phyloP scores from a whole-genome alignment of 768 basidiomycete species.

The Aureoboletus auriporus region DNA sequence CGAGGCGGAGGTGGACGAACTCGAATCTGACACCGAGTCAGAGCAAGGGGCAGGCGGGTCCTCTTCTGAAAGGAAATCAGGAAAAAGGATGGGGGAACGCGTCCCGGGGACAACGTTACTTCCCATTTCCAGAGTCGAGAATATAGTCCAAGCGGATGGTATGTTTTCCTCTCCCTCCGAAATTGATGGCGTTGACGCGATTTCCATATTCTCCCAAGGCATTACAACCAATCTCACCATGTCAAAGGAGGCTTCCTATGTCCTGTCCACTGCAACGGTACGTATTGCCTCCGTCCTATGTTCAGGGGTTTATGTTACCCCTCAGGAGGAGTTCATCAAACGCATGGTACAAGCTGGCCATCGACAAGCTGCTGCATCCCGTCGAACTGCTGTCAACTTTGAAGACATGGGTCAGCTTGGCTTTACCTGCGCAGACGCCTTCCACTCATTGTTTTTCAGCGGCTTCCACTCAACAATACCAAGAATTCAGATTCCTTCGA shows the following conservation, averaged over 20 bases:
- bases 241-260: slow-evolving; percentile 72
- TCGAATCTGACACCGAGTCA: slow-evolving; percentile 31
- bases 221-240: slow-evolving; percentile 59
- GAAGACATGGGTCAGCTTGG: slow-evolving; percentile 65
- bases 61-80: slow-evolving; percentile 23
- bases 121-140: slow-evolving; percentile 65
- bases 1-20: slow-evolving; percentile 32
- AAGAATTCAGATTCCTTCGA: slow-evolving; percentile 70
- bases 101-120: slow-evolving; percentile 64
- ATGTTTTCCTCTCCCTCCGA: slow-evolving; percentile 22
- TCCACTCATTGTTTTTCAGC: slow-evolving; percentile 37
- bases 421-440: not conserved
- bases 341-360: slow-evolving; percentile 67
- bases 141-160: slow-evolving; percentile 79
- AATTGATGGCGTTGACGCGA: slow-evolving; percentile 13
- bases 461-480: slow-evolving; percentile 53
- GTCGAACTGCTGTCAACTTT: slow-evolving; percentile 59
- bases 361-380: slow-evolving; percentile 55
- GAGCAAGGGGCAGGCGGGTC: slow-evolving; percentile 26
- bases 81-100: slow-evolving; percentile 37
- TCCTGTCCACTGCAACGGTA: slow-evolving; percentile 76
- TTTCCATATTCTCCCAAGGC: slow-evolving; percentile 34
- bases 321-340: slow-evolving; percentile 84
- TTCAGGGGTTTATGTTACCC: slow-evolving; percentile 12
- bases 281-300: slow-evolving; percentile 13